A percentile compares a stretch with the other conserved stretches of the same genome.
Evolutionary conservation across 73 alveolate species (phyloP).

Genomic region (Blepharisma stoltei): DNA sequence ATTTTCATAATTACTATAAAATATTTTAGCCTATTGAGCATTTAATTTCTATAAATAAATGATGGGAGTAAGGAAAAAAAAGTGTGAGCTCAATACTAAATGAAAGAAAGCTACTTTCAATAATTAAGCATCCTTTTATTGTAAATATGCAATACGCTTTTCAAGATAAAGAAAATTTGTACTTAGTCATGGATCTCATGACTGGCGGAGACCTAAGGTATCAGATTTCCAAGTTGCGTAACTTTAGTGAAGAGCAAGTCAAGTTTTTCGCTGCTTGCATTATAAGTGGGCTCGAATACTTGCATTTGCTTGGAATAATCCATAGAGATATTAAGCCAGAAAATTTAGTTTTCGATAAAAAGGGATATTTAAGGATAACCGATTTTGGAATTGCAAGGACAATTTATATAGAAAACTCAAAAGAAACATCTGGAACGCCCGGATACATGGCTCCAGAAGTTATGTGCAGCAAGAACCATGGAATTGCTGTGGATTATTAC

Average conservation of each 20-base stretch:
- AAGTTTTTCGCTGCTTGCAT: conserved; percentile 28
- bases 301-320: conserved; percentile 22
- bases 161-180: conserved; percentile 81
- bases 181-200: conserved; percentile 86
- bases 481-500: conserved; percentile 76
- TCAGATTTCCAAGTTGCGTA: conserved; percentile 48
- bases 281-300: conserved; percentile 17
- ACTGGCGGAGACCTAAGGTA: conserved; percentile 82
- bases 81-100: conserved; percentile 72
- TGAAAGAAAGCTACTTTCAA: conserved; percentile 74
- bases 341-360: conserved; percentile 1
- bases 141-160: conserved; percentile 91
- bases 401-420: conserved; percentile 72
- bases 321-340: conserved; percentile 32
- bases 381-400: conserved; percentile 42
- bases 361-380: conserved; percentile 26
- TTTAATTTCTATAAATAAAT: too few relatives aligned
- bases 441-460: conserved; percentile 92
- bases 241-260: conserved; percentile 5
- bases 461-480: conserved; percentile 69
- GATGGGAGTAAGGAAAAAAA: too few relatives aligned
- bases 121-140: conserved; percentile 65
- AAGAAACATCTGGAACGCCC: conserved; percentile 88
- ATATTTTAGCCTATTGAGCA: too few relatives aligned
- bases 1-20: too few relatives aligned